Base-by-base conservation (phyloP, 2,329 filamentous ascomycete genomes). In the Colletotrichum siamense region DNA sequence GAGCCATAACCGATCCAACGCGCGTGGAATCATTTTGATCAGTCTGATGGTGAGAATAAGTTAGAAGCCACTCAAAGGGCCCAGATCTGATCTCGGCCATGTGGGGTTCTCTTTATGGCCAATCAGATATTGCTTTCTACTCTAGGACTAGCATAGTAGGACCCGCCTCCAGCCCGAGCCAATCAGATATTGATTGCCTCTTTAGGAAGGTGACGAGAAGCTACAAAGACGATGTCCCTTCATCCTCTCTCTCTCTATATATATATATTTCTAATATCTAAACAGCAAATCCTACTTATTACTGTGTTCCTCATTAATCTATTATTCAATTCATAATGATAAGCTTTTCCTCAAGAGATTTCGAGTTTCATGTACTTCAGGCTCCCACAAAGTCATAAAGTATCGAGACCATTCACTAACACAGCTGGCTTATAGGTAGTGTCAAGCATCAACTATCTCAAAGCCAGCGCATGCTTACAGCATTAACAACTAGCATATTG, bases 131-230 rank as follows among this genome's bases (percentile, higher is more conserved):
- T 18, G 2, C 9, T 15, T 28, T 28, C 24, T 32, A 62, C 59
- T 34, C 26, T 5, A 32, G n/a, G 59, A 62, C 59, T 62, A 62
- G 59, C 59, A 30, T 34, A 2, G 4, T 16, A 5, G 18, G 15
- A 12, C 26, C 24, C 10, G 8, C 59, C n/a, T 22, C 24, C 24
- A 18, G 4, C 63, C 36, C 63, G 63, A 49, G 10, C 63, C 63
- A 66, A 66, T 66, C 18, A 66, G 39, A 30, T 66, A 52, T 28
- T 49, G 63, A 66, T 52, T 66, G 7, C 63, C 63, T 49, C 63
- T 52, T 66, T 32, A 16, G 63, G 63, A 66, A 66, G 36, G 28
- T 8, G 16, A 15, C 59, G 16, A 13, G 28, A 13, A 34, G 10
- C 18, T 62, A n/a, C 59, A 5, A 62, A 62, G 28, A 32, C 18